Percentiles rank a stretch among this genome's conserved stretches.
These are phyloP conservation scores for Elaeis guineensis DNA, from an alignment of 176 grass and related monocot species.

Conservation along the genomic window DNA sequence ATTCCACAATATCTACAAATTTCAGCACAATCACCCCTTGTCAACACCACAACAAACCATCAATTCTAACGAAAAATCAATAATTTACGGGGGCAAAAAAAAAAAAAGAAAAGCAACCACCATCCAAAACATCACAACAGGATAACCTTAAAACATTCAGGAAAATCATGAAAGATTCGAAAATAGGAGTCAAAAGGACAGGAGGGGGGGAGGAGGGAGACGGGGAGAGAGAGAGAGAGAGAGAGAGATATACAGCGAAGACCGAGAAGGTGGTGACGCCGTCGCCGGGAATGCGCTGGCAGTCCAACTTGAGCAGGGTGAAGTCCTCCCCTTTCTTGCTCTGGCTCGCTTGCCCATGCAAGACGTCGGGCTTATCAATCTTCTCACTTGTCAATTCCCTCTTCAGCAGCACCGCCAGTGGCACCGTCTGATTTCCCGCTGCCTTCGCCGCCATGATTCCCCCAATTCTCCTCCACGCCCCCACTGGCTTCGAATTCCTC, in stretches of 20 bases:
- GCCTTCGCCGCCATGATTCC: slow-evolving; percentile 17
- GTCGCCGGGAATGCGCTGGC: slow-evolving; percentile 57
- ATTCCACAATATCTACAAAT: too few relatives aligned
- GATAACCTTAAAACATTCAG: too few relatives aligned
- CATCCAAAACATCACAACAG: too few relatives aligned
- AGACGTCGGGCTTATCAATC: slow-evolving; percentile 73
- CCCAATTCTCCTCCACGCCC: neutral
- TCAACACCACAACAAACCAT: too few relatives aligned
- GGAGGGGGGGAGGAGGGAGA: too few relatives aligned
- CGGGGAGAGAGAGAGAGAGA: too few relatives aligned
- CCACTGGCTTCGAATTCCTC: too few relatives aligned
- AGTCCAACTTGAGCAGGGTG: slow-evolving; percentile 56
- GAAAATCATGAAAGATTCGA: too few relatives aligned
- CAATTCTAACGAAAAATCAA: too few relatives aligned
- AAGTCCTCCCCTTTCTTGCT: slow-evolving; percentile 93
- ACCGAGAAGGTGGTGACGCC: slow-evolving; percentile 81
- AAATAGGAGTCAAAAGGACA: neutral
- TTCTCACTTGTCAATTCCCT: slow-evolving; percentile 82
- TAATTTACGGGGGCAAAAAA: too few relatives aligned
- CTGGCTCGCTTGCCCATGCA: slow-evolving; percentile 67
- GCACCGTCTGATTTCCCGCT: slow-evolving; percentile 30
- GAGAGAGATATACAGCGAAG: slow-evolving; percentile 51
- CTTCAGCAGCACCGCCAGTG: slow-evolving; percentile 73
- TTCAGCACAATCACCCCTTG: too few relatives aligned
- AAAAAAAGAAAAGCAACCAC: too few relatives aligned